Conservation (phyloP, 2,329 filamentous ascomycete species). For the Bipolaris bicolor region DNA sequence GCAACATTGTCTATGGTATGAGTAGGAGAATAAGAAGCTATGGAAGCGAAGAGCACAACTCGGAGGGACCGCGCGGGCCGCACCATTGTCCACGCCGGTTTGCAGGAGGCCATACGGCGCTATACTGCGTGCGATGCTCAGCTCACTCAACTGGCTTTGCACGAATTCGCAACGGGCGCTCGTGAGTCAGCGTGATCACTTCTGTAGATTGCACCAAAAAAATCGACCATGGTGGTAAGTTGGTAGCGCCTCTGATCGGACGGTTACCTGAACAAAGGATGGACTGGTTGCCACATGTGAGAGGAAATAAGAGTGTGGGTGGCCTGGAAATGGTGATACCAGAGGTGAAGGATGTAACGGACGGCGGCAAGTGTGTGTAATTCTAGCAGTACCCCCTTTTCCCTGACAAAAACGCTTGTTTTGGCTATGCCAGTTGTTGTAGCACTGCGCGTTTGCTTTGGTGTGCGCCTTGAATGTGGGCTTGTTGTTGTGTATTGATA, state of each 20-base stretch:
- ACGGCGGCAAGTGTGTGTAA: conserved; percentile 33
- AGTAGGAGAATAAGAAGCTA: conserved; percentile 10
- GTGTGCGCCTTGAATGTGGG: neutral
- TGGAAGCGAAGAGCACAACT: conserved; percentile 6
- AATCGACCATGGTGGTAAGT: conserved; percentile 3
- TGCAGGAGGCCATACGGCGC: conserved; percentile 13
- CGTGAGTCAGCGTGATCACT: conserved; percentile 2
- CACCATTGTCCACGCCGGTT: conserved; percentile 18
- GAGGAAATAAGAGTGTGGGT: conserved; percentile 4
- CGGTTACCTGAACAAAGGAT: conserved; percentile 1
- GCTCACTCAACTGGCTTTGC: conserved; percentile 9
- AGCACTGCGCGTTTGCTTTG: conserved; percentile 2
- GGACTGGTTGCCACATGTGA: conserved; percentile 1
- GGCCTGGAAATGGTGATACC: neutral
- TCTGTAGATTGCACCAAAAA: conserved; percentile 4
- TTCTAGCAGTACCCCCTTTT: conserved; percentile 40
- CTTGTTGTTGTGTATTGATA: neutral
- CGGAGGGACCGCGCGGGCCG: conserved; percentile 15
- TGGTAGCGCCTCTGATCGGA: neutral
- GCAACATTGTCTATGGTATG: conserved; percentile 16
- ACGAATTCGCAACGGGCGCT: neutral
- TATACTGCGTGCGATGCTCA: conserved; percentile 15
- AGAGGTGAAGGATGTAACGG: conserved; percentile 7
- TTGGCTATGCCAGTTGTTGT: conserved; percentile 2
- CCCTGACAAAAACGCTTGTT: conserved; percentile 29